A percentile compares a stretch with the other conserved stretches of the same genome.
Conservation (phyloP, 1,284 basidiomycete genomes). For the Retiboletus fuscus region DNA sequence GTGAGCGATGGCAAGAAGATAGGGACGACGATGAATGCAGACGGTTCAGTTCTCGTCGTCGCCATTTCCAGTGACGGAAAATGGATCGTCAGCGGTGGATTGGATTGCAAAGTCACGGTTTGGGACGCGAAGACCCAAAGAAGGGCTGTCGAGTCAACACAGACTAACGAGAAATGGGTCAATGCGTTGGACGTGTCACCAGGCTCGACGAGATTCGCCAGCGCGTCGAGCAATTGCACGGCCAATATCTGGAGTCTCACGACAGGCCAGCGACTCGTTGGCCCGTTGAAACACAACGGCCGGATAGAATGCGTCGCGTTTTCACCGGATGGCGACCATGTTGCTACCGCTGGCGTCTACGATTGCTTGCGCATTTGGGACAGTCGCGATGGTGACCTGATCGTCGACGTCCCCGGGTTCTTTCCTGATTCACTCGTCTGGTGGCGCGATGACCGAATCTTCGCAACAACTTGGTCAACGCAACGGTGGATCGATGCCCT, state of each 20-base stretch:
- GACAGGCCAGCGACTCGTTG: constrained; percentile 35
- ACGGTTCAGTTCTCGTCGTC: constrained; percentile 25
- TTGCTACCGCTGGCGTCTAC: constrained; percentile 35
- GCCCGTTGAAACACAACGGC: constrained; percentile 33
- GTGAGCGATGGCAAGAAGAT: constrained; percentile 25
- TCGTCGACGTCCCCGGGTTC: constrained; percentile 25
- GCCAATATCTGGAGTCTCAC: constrained; percentile 33
- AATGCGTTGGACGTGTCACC: constrained; percentile 35
- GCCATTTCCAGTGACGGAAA: constrained; percentile 36
- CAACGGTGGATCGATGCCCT: constrained; percentile 29
- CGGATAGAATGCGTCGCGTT: constrained; percentile 33
- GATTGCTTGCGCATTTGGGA: constrained; percentile 35
- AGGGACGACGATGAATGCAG: constrained; percentile 28
- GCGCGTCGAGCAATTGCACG: constrained; percentile 24
- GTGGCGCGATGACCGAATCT: constrained; percentile 36
- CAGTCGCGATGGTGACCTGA: constrained; percentile 24
- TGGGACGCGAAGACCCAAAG: constrained; percentile 35
- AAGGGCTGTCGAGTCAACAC: constrained; percentile 18
- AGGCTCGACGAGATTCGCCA: constrained; percentile 33
- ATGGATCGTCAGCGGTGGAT: constrained; percentile 35
- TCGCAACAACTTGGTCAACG: constrained; percentile 27
- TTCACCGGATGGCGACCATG: constrained; percentile 36
- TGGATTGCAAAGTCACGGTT: constrained; percentile 23
- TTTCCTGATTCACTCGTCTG: constrained; percentile 36
- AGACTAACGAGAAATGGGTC: constrained; percentile 22